Percentiles rank a stretch among this genome's conserved stretches.
These are phyloP conservation scores for Dioszegia hungarica DNA, from an alignment of 768 basidiomycete genomes.

Conservation along the genomic window DNA sequence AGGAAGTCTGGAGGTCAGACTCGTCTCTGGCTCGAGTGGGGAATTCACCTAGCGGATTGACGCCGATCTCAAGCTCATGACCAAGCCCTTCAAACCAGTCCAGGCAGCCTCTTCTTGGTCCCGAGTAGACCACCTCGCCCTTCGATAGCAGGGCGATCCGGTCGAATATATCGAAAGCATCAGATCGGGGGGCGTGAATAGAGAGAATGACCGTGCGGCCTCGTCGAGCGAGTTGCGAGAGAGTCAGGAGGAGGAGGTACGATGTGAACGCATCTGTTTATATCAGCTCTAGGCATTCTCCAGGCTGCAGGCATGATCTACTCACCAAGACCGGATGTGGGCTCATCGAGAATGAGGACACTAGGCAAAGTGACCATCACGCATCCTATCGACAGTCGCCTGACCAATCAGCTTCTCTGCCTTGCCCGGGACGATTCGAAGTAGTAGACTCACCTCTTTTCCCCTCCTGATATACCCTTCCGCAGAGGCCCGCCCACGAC, in stretches of 20 bases:
- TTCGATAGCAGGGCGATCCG: slow-evolving; percentile 59
- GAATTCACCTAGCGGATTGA: slow-evolving; percentile 51
- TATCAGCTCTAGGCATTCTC: neutral
- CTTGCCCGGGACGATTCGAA: neutral
- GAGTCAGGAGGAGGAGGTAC: slow-evolving; percentile 43
- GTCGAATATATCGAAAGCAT: slow-evolving; percentile 61
- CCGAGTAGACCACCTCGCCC: slow-evolving; percentile 54
- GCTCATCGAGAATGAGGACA: slow-evolving; percentile 58
- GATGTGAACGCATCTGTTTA: slow-evolving; percentile 44
- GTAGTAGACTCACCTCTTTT: slow-evolving; percentile 34
- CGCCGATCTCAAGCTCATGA: slow-evolving; percentile 40
- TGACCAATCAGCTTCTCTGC: slow-evolving; percentile 8
- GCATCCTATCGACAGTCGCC: slow-evolving; percentile 55
- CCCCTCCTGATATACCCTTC: slow-evolving; percentile 55
- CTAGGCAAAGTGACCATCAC: slow-evolving; percentile 60
- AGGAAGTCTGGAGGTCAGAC: slow-evolving; percentile 43
- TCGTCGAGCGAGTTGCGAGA: slow-evolving; percentile 39
- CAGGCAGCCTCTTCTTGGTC: slow-evolving; percentile 47
- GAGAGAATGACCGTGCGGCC: slow-evolving; percentile 58
- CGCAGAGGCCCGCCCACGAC: slow-evolving; percentile 53
- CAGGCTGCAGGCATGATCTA: neutral
- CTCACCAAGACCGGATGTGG: slow-evolving; percentile 34
- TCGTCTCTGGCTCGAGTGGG: neutral
- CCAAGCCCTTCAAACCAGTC: slow-evolving; percentile 51
- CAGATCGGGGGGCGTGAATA: slow-evolving; percentile 65